Conservation (phyloP, 2,329 filamentous ascomycete genomes). For the Clathrospora elynae region DNA sequence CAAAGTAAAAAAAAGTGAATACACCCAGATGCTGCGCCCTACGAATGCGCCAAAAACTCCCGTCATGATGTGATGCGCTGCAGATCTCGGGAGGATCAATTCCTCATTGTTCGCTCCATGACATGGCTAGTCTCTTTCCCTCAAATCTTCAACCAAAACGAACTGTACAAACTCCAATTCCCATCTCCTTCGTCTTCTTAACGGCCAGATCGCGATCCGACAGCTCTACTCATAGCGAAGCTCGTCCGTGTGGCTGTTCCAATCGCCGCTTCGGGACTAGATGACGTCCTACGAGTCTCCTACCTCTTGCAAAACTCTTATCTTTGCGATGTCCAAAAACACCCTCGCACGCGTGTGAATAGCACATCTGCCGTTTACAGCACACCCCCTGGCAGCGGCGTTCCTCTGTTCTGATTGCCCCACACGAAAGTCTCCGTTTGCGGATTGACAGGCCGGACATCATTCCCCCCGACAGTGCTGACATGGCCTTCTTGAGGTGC, state of each 20-base stretch:
- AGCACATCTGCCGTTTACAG: slow-evolving; percentile 13
- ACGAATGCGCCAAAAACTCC: slow-evolving; percentile 3
- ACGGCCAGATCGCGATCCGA: too few relatives aligned
- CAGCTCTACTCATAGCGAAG: too few relatives aligned
- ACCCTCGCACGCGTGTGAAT: neutral
- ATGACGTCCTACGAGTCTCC: too few relatives aligned
- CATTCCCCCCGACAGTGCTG: slow-evolving; percentile 47
- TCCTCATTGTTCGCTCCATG: too few relatives aligned
- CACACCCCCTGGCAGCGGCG: slow-evolving; percentile 33
- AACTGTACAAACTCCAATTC: too few relatives aligned
- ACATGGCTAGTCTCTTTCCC: too few relatives aligned
- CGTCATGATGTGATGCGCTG: slow-evolving; percentile 6
- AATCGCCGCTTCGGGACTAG: too few relatives aligned
- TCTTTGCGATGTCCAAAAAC: neutral
- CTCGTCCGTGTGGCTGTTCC: neutral
- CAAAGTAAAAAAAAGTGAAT: too few relatives aligned
- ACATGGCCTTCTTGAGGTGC: slow-evolving; percentile 56
- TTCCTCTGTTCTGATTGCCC: slow-evolving; percentile 31
- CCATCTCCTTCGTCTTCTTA: too few relatives aligned
- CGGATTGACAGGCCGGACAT: slow-evolving; percentile 31
- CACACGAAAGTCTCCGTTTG: slow-evolving; percentile 30
- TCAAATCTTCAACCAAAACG: too few relatives aligned
- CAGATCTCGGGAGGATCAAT: too few relatives aligned
- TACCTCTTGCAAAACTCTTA: neutral
- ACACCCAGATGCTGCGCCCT: too few relatives aligned